These are phyloP conservation scores for Mastigamoeba balamuthi DNA, from an alignment of 78 protist species.

Conservation along the genomic window DNA sequence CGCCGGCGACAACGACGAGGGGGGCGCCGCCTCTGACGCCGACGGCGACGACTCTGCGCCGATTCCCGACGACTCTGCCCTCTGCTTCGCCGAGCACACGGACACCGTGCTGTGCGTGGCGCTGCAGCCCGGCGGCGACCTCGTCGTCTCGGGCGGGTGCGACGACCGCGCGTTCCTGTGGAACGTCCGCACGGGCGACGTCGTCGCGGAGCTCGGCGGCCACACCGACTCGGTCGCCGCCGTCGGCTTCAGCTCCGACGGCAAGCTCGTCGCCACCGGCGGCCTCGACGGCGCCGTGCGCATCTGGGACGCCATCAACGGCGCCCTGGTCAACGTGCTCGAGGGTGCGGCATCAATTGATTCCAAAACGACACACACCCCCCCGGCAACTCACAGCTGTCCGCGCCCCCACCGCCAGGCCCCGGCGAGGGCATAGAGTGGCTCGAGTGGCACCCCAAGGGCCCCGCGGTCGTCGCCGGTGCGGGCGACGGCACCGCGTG, in stretches of 20 bases:
- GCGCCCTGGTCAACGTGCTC: constrained; percentile 8
- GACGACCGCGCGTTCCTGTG: constrained; percentile 49
- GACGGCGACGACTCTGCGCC: too few species aligned
- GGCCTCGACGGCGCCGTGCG: constrained; percentile 35
- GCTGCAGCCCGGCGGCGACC: not conserved
- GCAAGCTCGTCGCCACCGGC: constrained; percentile 54
- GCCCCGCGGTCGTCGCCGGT: constrained; percentile 47
- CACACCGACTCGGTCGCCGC: constrained; percentile 42
- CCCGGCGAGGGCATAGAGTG: constrained; percentile 18
- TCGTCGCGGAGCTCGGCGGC: constrained; percentile 17
- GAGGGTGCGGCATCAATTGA: constrained; percentile 54
- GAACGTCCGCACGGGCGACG: constrained; percentile 19
- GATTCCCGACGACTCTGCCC: constrained; percentile 53
- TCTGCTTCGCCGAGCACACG: constrained; percentile 41
- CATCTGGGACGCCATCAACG: constrained; percentile 47
- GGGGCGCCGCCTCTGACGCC: too few species aligned
- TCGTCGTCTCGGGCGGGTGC: constrained; percentile 45
- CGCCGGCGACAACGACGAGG: too few species aligned
- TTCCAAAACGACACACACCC: too few species aligned
- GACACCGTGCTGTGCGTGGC: constrained; percentile 30
- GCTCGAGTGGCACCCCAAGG: constrained; percentile 61
- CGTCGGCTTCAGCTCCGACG: constrained; percentile 41
- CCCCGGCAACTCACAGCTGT: too few species aligned
- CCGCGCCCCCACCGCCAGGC: too few species aligned
- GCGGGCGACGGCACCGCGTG: constrained; percentile 38